Base-by-base conservation (phyloP, 2,329 filamentous ascomycete species). In the Coniochaeta sp. region DNA sequence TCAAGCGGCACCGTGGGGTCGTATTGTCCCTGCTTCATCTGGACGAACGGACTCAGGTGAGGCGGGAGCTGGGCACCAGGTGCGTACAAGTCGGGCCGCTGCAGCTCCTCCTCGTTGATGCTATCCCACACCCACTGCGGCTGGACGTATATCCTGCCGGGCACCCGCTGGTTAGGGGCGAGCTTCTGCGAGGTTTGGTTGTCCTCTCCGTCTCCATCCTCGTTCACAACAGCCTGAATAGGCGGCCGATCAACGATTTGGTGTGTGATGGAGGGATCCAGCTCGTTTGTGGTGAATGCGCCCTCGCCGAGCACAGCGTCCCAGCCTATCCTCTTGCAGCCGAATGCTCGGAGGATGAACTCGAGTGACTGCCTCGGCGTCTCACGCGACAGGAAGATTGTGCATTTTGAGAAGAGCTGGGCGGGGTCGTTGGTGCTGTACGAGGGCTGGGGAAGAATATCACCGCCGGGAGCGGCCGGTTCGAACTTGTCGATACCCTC, bases 71-170 rank as follows among this genome's bases (percentile, higher is more conserved):
- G 88, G 19, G 93, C 89, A 19, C 95, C 95, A 1, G 95, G 95
- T 0, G 89, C 90, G 70, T 99, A 99, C 38, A 93, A 76, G 70
- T 97, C 91, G 34, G 93, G 86, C 65, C 89, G 84, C 72, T 97
- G 87, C 60, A 99, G 79, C 74, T 93, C 91, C 63, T 91, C 91
- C 54, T 95, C 90, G 72, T 99, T 99, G 72, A 96, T 79, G 69
- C 90, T 93, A 71, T 99, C 95, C 95, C 95, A 99, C 4, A 99
- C 87, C 93, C 96, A 99, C 73, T 99, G 95, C 22, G 95, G 95
- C 77, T 99, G 95, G 60, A 99, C 78, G 68, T 99, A 99, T 64
- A 87, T 91, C 65, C 95, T 84, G 38, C 93, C 93, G n/a, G 93
- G 92, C 63, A 98, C 89, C 62, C 92, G 86, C 64, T 86, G 86